Base-by-base conservation (phyloP, 2,329 filamentous ascomycete genomes). In the Ceratocystis alfenasii region DNA sequence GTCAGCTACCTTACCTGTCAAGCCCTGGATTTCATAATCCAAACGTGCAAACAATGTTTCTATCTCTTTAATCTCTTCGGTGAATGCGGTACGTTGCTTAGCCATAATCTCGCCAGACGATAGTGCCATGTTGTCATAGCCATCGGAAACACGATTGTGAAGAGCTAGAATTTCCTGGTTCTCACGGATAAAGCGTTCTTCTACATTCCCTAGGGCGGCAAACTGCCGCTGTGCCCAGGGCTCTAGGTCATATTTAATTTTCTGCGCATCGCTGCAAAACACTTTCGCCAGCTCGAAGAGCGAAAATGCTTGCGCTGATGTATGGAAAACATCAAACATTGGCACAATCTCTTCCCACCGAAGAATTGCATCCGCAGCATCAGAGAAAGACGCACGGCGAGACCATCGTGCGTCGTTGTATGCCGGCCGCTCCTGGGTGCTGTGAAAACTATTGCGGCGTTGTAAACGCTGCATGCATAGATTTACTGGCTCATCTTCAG, bases 1-100 rank as follows among this genome's bases (percentile, higher is more conserved):
- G 72, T 97, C 93, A 71, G 89, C 82, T 8, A 96, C 87, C 71
- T 90, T 90, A 61, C 86, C 85, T 62, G 85, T 80, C n/a, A 97
- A 78, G 17, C 86, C 85, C 68, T 87, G 84, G 68, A 96, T 87
- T 77, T 96, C 93, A 74, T 97, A 97, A 72, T 97, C 92, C 65
- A 97, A 79, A 75, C 92, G 92, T 22, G 90, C 90, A 2, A 87
- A 85, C 48, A 95, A 78, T 25, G 87, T 83, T 73, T 95, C 91
- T 15, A 96, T 80, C 69, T 94, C 89, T 73, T 87, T 87, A 68
- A 91, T 79, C 17, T 82, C 81, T 72, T 94, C 89, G 3, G 82
- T 83, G 46, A 95, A 78, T 64, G 82, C 80, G 25, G 81, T 80
- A 50, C 86, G 83, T 75, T 95, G 88, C 61, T 87, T 83, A 0